These are phyloP conservation scores for Aspergillus latus DNA, from an alignment of 2,329 filamentous ascomycete genomes.

Conservation along the genomic window DNA sequence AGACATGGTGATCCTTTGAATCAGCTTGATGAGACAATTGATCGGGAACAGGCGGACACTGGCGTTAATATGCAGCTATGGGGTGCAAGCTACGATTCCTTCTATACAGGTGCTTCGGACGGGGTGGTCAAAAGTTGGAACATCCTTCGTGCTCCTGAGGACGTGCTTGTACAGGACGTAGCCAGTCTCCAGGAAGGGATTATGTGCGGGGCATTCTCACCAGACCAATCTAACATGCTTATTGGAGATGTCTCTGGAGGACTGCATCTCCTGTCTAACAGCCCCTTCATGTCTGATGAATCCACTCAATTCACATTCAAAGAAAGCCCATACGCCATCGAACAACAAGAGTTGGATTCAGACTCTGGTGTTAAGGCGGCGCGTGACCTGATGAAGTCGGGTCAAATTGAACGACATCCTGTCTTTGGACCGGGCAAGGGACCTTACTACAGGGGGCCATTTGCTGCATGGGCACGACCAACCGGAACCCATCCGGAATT, in stretches of 20 bases:
- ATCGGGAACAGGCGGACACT: conserved; percentile 55
- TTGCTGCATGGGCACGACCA: conserved; percentile 41
- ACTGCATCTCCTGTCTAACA: conserved; percentile 52
- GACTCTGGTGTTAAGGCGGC: conserved; percentile 30
- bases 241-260: conserved; percentile 59
- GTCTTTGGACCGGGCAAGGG: conserved; percentile 43
- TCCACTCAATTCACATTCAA: conserved; percentile 18
- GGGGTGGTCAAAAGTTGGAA: conserved; percentile 62
- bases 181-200: conserved; percentile 53
- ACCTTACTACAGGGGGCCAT: conserved; percentile 42
- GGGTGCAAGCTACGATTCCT: conserved; percentile 52
- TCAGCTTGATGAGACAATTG: conserved; percentile 41
- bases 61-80: conserved; percentile 60
- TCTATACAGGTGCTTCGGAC: conserved; percentile 63
- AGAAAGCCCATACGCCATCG: not conserved
- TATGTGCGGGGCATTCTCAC: conserved; percentile 59
- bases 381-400: conserved; percentile 30
- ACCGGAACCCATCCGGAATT: conserved; percentile 21
- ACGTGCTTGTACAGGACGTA: conserved; percentile 54
- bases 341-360: conserved; percentile 14
- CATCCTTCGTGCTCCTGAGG: conserved; percentile 51
- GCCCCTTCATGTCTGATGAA: conserved; percentile 26
- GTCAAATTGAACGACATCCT: conserved; percentile 37
- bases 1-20: conserved; percentile 53
- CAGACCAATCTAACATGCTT: conserved; percentile 56